A percentile compares a stretch with the other conserved stretches of the same genome.
Evolutionary conservation across 163 green algal species (phyloP).

Genomic region (Scenedesmus sp.): DNA sequence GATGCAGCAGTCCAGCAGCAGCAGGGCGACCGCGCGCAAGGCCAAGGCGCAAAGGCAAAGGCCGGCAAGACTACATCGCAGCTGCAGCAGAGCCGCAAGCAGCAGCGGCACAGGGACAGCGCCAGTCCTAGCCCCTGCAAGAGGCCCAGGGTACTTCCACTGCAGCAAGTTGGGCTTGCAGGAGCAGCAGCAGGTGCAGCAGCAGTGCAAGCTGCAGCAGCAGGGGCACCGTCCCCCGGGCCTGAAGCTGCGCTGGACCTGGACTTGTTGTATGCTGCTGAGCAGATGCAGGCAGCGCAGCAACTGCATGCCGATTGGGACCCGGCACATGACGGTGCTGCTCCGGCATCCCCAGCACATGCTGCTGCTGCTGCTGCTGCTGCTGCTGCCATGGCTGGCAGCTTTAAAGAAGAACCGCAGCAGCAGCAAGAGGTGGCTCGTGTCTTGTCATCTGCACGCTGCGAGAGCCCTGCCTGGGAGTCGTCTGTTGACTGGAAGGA

Average conservation of each 20-base stretch:
- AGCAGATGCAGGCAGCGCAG: not conserved
- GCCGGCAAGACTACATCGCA: not conserved
- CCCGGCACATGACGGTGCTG: not conserved
- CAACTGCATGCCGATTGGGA: not conserved
- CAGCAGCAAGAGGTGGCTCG: not conserved
- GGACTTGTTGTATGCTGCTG: not conserved
- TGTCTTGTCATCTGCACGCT: not conserved
- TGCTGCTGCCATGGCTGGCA: not conserved
- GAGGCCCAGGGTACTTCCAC: not conserved
- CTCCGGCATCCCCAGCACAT: not conserved
- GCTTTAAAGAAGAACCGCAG: not conserved
- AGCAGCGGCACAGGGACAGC: not conserved
- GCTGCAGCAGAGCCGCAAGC: slow-evolving; percentile 3
- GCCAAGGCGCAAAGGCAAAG: not conserved
- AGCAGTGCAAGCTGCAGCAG: slow-evolving; percentile 6
- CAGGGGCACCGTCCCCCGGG: not conserved
- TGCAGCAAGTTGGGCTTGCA: slow-evolving; percentile 1
- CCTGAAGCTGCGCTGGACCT: not conserved
- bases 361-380: slow-evolving; percentile 1
- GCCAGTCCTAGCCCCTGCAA: not conserved
- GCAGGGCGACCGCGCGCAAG: not conserved
- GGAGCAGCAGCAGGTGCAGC: slow-evolving; percentile 10
- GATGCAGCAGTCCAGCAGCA: not conserved
- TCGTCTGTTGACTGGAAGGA: not conserved
- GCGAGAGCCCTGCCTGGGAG: not conserved